Base-by-base conservation (phyloP, 768 basidiomycete species). In the Cubamyces lactineus region DNA sequence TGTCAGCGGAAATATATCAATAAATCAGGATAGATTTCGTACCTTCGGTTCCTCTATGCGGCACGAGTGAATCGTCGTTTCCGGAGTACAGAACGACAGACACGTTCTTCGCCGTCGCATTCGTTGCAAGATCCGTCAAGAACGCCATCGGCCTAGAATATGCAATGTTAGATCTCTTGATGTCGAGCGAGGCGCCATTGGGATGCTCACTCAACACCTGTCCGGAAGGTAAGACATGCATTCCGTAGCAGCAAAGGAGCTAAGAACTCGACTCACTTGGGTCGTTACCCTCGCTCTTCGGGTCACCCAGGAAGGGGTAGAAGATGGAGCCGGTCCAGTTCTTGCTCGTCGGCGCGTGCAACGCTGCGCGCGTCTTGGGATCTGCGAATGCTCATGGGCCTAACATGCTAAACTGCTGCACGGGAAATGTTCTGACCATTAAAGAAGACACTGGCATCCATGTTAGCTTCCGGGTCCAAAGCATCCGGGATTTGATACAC, bases 301-400 rank as follows among this genome's bases (percentile, higher is more conserved):
- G 28, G 15, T 60, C 53, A 30, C 73, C 68, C 30, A 74, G 69
- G 67, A 62, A 67, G 69, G 66, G 76, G 74, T 41, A 76, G 61
- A 73, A 75, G 50, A 55, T 16, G 17, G 51, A 66, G 39, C 65
- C 62, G 0, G 30, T 39, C 82, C 82, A 83, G 39, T 82, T 69
- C 63, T 80, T 78, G 70, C 82, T 88, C 9, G 79, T 82, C 3
- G 89, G 88, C 3, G 88, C 88, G 71, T 91, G 88, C 19, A 91
- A 72, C 0, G 88, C 88, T 42, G 79, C 73, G 49, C 81, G 77
- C n/a, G 81, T 82, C 40, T 71, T 78, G 26, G 78, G 75, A 64
- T 88, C 86, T 87, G 46, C 15, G 24, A 16, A 16, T 24, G 16
- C 42, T 1, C 21, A 54, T 59, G n/a, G n/a, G n/a, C n/a, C 48